These are phyloP conservation scores for Tinospora cordifolia DNA, from an alignment of 164 flowering plant genomes.

Conservation along the genomic window DNA sequence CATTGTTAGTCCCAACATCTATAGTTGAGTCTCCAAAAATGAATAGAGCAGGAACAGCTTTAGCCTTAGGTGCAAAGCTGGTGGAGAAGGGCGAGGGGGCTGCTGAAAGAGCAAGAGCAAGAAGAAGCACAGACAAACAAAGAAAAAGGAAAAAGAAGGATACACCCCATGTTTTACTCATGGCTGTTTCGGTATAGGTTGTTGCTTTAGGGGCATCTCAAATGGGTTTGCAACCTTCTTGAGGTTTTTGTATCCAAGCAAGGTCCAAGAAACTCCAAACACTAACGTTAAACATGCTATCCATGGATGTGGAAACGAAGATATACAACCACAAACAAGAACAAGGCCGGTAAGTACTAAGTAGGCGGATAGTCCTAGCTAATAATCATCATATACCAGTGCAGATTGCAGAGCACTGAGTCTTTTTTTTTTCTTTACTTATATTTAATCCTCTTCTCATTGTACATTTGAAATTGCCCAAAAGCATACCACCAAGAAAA, in stretches of 20 bases:
- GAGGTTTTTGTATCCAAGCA: not conserved
- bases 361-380: not conserved
- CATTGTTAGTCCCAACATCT: slow-evolving; percentile 52
- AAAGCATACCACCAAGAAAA: too few species aligned
- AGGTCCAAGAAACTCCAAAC: not conserved
- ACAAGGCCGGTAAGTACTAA: not conserved
- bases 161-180: slow-evolving; percentile 5
- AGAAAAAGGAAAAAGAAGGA: slow-evolving; percentile 1
- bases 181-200: not conserved
- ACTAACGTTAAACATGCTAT: not conserved
- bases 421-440: not conserved
- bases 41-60: slow-evolving; percentile 26
- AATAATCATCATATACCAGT: not conserved
- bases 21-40: slow-evolving; percentile 54
- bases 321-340: not conserved
- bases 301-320: not conserved
- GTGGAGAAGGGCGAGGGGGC: not conserved
- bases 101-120: slow-evolving; percentile 14
- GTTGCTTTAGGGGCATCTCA: too few species aligned
- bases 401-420: not conserved
- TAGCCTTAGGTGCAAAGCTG: slow-evolving; percentile 12
- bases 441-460: too few species aligned
- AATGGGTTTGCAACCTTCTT: too few species aligned
- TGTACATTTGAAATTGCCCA: too few species aligned
- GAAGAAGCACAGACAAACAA: not conserved